Conservation (phyloP, 441 rosid species). For the Mallotus repandus region DNA sequence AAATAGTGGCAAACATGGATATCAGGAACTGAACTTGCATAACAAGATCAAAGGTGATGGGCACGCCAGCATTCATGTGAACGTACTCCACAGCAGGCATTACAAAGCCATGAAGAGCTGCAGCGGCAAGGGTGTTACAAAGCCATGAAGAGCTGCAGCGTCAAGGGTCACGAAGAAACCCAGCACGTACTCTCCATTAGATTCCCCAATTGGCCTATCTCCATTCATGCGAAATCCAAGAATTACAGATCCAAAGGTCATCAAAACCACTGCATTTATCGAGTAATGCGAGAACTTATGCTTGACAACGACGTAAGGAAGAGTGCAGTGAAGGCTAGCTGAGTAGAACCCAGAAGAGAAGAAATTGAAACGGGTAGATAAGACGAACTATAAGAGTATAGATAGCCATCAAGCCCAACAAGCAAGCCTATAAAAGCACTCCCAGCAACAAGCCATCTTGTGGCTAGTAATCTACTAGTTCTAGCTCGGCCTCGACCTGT, state of each 20-base stretch:
- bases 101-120: slow-evolving; percentile 25
- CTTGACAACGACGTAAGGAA: slow-evolving; percentile 31
- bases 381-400: slow-evolving; percentile 34
- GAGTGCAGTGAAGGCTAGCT: slow-evolving; percentile 34
- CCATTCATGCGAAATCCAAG: slow-evolving; percentile 15
- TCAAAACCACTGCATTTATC: slow-evolving; percentile 28
- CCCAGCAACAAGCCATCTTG: slow-evolving; percentile 20
- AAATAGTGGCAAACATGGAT: slow-evolving; percentile 23
- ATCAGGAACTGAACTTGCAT: slow-evolving; percentile 26
- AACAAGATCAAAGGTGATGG: slow-evolving; percentile 23
- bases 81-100: slow-evolving; percentile 21
- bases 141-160: too few relatives aligned
- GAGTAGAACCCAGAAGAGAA: slow-evolving; percentile 34
- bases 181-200: slow-evolving; percentile 14
- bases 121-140: slow-evolving; percentile 15
- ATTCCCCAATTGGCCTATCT: slow-evolving; percentile 16
- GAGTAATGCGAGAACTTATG: slow-evolving; percentile 35
- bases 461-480: slow-evolving; percentile 9
- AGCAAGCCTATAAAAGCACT: slow-evolving; percentile 34
- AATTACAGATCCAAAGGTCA: slow-evolving; percentile 25
- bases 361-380: slow-evolving; percentile 30
- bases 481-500: neutral
- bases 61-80: slow-evolving; percentile 14
- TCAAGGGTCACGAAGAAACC: slow-evolving; percentile 27
- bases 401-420: slow-evolving; percentile 30